Conservation (phyloP, 2,329 filamentous ascomycete species). For the Fusarium marasasianum region DNA sequence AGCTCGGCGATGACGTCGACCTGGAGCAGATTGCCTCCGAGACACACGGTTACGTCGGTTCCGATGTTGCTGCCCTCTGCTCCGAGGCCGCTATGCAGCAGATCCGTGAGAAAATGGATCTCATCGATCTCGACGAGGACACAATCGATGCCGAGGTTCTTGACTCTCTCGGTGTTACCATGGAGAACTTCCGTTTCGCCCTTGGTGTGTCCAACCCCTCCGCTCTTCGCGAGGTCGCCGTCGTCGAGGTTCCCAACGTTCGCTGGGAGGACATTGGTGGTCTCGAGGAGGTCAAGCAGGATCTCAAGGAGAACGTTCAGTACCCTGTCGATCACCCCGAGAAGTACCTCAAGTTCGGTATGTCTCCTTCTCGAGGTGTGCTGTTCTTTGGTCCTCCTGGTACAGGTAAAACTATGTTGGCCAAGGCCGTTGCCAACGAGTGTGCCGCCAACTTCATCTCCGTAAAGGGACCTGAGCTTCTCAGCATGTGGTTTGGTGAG, state of each 20-base stretch:
- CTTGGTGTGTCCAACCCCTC: conserved; percentile 98
- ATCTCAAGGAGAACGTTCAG: conserved; percentile 98
- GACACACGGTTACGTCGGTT: conserved; percentile 99
- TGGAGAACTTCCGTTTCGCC: conserved; percentile 99
- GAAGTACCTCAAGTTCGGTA: conserved; percentile 99
- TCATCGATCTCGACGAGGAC: conserved; percentile 98
- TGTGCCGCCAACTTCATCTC: conserved; percentile 99
- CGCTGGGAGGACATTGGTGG: conserved; percentile 99
- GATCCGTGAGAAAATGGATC: conserved; percentile 99
- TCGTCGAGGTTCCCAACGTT: conserved; percentile 98
- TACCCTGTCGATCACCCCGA: conserved; percentile 99
- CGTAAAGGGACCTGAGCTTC: conserved; percentile 95
- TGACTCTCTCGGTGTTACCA: conserved; percentile 97
- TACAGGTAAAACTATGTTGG: conserved; percentile 99
- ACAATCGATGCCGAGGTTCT: conserved; percentile 99
- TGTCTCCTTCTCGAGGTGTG: conserved; percentile 97
- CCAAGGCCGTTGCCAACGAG: conserved; percentile 99
- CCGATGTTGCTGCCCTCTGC: conserved; percentile 96
- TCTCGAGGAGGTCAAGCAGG: conserved; percentile 97
- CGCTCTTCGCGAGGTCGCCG: conserved; percentile 96
- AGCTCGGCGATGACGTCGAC: conserved; percentile 95
- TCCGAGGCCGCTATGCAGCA: conserved; percentile 99
- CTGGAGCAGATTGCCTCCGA: conserved; percentile 96
- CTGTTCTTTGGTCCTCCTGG: conserved; percentile 98
- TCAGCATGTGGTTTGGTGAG: conserved; percentile 99